These are phyloP conservation scores for Mychonastes homosphaera DNA, from an alignment of 139 green algal species.

Conservation along the genomic window DNA sequence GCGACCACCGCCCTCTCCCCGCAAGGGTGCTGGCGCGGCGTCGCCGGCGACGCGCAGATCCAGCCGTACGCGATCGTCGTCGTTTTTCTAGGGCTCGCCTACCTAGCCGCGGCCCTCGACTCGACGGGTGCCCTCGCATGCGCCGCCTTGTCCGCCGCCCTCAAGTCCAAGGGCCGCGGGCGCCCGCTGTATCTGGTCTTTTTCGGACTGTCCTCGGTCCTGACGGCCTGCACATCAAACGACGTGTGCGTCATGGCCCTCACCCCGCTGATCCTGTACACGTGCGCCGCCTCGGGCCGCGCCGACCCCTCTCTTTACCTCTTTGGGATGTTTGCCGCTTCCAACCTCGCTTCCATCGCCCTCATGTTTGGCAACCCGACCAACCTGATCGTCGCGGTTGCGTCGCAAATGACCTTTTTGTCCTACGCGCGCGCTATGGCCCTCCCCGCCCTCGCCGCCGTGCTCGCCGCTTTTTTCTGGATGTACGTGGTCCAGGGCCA, in stretches of 20 bases:
- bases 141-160: constrained; percentile 26
- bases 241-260: constrained; percentile 39
- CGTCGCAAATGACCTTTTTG: constrained; percentile 30
- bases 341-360: neutral
- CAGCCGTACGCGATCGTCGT: constrained; percentile 34
- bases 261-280: constrained; percentile 12
- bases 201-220: constrained; percentile 21
- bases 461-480: neutral
- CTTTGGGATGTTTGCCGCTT: neutral
- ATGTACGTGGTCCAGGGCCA: constrained; percentile 17
- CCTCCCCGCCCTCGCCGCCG: constrained; percentile 23
- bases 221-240: constrained; percentile 35
- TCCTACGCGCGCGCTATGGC: constrained; percentile 32
- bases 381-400: constrained; percentile 38
- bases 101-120: constrained; percentile 29
- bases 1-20: constrained; percentile 6
- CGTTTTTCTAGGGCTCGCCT: constrained; percentile 31
- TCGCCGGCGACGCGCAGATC: constrained; percentile 28
- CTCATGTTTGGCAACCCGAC: constrained; percentile 28
- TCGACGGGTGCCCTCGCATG: constrained; percentile 27
- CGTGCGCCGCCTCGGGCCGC: neutral
- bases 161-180: constrained; percentile 11
- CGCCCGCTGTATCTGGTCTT: constrained; percentile 31
- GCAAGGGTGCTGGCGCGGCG: constrained; percentile 8
- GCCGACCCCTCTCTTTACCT: neutral